Base-by-base conservation (phyloP, 2,329 filamentous ascomycete species). In the Ceratocystis albifundus region DNA sequence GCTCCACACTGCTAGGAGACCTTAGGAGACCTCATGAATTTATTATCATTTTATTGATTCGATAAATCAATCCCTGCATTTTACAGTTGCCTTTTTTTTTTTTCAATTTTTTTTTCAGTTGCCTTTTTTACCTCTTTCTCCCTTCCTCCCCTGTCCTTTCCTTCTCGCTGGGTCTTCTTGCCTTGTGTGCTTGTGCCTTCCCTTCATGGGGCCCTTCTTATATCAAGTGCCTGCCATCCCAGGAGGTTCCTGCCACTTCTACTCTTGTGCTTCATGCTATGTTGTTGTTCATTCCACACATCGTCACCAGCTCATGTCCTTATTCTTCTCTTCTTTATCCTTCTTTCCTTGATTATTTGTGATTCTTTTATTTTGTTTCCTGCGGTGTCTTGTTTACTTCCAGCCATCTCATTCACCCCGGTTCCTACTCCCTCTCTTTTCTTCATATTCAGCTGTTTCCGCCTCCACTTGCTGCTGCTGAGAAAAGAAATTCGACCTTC, bases 191-290 rank as follows among this genome's bases (percentile, higher is more conserved):
- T 61, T 30, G 57, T 61, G 20, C 57, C 15, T 61, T 62, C 32
- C 32, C 17, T 28, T 28, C 32, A 44, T 41, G n/a, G 20, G n/a
- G 20, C 10, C 10, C 20, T 62, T 64, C 62, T 32, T 64, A 64
- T 64, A 64, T 64, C 62, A 62, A 64, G 45, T 32, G 22, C 62
- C 46, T 48, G 28, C 45, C 46, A 32, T 53, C 46, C 62, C 62
- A 53, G 53, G 25, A 59, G 32, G 53, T 59, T 59, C 53, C 53
- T 59, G 53, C 53, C 53, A 59, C 53, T 20, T 36, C 36, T 36
- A n/a, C 53, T 36, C 53, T 20, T 25, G 53, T 8, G 36, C 36
- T 30, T 55, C 62, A 22, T 50, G 44, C 25, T 50, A 36, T 64
- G 28, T 7, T 64, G 28, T 20, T 46, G n/a, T 55, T 20, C 62